Base-by-base conservation (phyloP, 2,329 filamentous ascomycete genomes). In the Neonectria hederae region DNA sequence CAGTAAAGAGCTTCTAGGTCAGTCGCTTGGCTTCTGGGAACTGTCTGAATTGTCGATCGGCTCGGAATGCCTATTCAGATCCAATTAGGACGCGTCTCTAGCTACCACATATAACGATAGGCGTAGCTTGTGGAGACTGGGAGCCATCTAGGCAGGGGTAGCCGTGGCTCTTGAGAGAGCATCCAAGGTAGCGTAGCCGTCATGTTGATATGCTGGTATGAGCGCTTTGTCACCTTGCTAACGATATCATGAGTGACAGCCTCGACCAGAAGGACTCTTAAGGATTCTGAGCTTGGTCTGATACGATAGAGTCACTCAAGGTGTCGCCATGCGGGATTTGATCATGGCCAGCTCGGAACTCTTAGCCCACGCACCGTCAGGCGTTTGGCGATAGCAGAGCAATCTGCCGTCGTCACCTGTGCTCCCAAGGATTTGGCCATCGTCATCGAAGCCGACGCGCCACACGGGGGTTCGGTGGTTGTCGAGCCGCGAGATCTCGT, bases 331-430 rank as follows among this genome's bases (percentile, higher is more conserved):
- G 61, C 81, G 80, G 66, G 84, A 81, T 77, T 86, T 87, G 73
- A 85, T 82, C 78, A 89, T 86, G 35, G 82, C 82, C 67, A 89
- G 75, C 78, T 89, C 86, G 0, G 86, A 85, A 72, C 86, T 89
- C 77, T 87, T 87, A 0, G 83, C 83, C 87, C 87, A 89, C 9
- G 79, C 73, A 0, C 87, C 87, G 62, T 84, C 83, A 0, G 87
- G 86, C 45, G 81, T 83, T 76, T 89, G 87, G 14, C 88, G 83
- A 74, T 88, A 90, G 65, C 88, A 87, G 71, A 89, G 78, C 63
- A 90, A 74, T 75, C 83, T 87, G 11, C 91, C 92, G 76, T 94
- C 91, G 68, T 95, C 92, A 3, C 92, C 92, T 1, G 91, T 92
- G 43, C 89, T 91, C 1, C 92, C 89, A 8, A 95, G 81, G 13